Evolutionary conservation across 2,329 filamentous ascomycete genomes (phyloP).

Genomic region (Tricladium varicosporioides): DNA sequence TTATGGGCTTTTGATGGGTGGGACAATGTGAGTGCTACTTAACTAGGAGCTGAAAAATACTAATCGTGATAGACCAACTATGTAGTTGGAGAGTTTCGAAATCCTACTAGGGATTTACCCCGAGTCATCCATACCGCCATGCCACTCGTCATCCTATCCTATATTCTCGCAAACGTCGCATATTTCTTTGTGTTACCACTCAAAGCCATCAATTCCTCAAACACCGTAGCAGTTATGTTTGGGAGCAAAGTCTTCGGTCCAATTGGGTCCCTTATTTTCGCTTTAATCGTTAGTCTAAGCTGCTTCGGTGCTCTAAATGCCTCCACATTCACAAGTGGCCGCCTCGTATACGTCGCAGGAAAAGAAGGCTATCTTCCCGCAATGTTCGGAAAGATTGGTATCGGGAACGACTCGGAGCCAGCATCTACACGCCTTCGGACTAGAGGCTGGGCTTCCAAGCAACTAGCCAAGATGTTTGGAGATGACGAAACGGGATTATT

Average conservation of each 20-base stretch:
- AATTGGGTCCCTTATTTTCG: conserved; percentile 77
- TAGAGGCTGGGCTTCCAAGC: conserved; percentile 56
- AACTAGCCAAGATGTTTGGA: conserved; percentile 62
- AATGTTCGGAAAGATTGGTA: conserved; percentile 79
- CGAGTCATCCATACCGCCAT: conserved; percentile 96
- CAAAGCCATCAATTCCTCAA: conserved; percentile 76
- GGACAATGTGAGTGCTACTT: conserved; percentile 77
- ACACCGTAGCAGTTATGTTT: conserved; percentile 95
- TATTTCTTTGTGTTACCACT: conserved; percentile 93
- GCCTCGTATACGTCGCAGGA: conserved; percentile 88
- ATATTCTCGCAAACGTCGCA: conserved; percentile 85
- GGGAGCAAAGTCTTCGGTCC: conserved; percentile 86
- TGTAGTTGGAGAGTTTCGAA: conserved; percentile 94
- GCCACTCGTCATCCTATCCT: conserved; percentile 86
- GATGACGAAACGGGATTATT: conserved; percentile 80
- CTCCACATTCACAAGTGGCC: conserved; percentile 87
- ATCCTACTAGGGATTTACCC: conserved; percentile 84
- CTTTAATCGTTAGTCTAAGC: conserved; percentile 83
- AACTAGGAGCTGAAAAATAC: conserved; percentile 1
- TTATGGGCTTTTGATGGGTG: conserved; percentile 98
- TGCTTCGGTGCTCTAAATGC: conserved; percentile 96
- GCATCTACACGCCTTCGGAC: conserved; percentile 46
- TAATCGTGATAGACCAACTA: conserved; percentile 75
- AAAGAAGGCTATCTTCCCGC: conserved; percentile 91
- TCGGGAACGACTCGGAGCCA: conserved; percentile 46